Evolutionary conservation across 192 early-diverging fungal genomes (phyloP).

Genomic region (Borealophlyctis nickersoniae): DNA sequence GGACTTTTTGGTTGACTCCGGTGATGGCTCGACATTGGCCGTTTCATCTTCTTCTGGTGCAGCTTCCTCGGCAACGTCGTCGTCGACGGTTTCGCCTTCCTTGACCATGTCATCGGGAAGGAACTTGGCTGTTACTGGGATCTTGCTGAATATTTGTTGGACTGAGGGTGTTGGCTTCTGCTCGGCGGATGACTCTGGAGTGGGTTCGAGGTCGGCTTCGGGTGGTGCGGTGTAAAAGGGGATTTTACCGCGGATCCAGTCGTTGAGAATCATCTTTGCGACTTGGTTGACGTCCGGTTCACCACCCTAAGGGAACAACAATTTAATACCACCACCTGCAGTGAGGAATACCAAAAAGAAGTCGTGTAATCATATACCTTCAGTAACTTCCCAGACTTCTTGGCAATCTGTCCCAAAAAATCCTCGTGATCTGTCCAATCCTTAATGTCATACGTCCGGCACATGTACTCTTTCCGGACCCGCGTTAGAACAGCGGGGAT

Average conservation of each 20-base stretch:
- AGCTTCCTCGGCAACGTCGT: slow-evolving; percentile 25
- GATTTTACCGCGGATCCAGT: slow-evolving; percentile 97
- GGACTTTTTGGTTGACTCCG: slow-evolving; percentile 3
- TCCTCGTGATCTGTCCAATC: slow-evolving; percentile 85
- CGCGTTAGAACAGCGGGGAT: slow-evolving; percentile 78
- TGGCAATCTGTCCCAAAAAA: slow-evolving; percentile 85
- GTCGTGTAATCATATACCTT: slow-evolving; percentile 43
- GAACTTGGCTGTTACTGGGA: slow-evolving; percentile 81
- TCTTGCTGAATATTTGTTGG: slow-evolving; percentile 89
- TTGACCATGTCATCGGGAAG: slow-evolving; percentile 75
- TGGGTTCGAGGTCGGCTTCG: slow-evolving; percentile 31
- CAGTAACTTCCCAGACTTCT: slow-evolving; percentile 82
- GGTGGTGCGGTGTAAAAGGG: slow-evolving; percentile 90
- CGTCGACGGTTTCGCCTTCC: slow-evolving; percentile 45
- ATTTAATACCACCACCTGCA: slow-evolving; percentile 1
- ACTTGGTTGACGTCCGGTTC: slow-evolving; percentile 91
- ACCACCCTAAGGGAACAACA: slow-evolving; percentile 60
- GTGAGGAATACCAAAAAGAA: slow-evolving; percentile 3
- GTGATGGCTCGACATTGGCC: slow-evolving; percentile 26
- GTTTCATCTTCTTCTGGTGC: slow-evolving; percentile 36
- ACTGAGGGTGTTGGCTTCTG: slow-evolving; percentile 46
- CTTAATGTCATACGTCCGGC: slow-evolving; percentile 85
- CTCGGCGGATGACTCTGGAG: slow-evolving; percentile 14
- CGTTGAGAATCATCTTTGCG: slow-evolving; percentile 96
- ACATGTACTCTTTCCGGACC: slow-evolving; percentile 86